Percentiles rank a stretch among this genome's conserved stretches.
phyloP scores from a whole-genome alignment of 129 eudicot species.

The Lactuca sativa region DNA sequence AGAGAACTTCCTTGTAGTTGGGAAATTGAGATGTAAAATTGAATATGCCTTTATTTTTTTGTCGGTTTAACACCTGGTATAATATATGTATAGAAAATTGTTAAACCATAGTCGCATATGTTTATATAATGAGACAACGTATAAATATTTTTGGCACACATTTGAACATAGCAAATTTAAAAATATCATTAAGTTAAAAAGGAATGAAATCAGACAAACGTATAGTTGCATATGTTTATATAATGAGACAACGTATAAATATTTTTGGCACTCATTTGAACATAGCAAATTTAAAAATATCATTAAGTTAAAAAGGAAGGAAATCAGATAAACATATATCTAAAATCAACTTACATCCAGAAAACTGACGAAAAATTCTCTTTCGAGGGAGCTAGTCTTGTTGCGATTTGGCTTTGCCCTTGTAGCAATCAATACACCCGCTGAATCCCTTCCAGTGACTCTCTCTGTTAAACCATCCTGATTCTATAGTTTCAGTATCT shows the following conservation, averaged over 20 bases:
- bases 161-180: too few relatives aligned
- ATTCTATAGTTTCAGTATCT: conserved; percentile 24
- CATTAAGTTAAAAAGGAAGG: not conserved
- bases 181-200: too few relatives aligned
- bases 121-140: conserved; percentile 1
- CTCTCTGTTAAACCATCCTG: conserved; percentile 86
- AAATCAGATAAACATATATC: not conserved
- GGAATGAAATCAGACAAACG: too few relatives aligned
- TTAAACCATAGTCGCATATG: not conserved
- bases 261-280: not conserved
- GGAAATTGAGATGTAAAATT: conserved; percentile 77
- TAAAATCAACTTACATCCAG: conserved; percentile 53
- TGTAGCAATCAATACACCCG: conserved; percentile 57
- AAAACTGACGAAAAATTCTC: conserved; percentile 65
- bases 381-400: conserved; percentile 45
- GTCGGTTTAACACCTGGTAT: conserved; percentile 55
- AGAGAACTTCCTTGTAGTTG: conserved; percentile 46
- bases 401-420: conserved; percentile 65
- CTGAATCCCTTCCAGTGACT: conserved; percentile 54
- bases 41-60: conserved; percentile 61
- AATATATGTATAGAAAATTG: not conserved
- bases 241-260: too few relatives aligned
- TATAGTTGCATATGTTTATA: too few relatives aligned
- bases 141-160: too few relatives aligned
- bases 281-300: not conserved